phyloP scores from a whole-genome alignment of 1,284 basidiomycete species.

The Trichosporon sp. region DNA sequence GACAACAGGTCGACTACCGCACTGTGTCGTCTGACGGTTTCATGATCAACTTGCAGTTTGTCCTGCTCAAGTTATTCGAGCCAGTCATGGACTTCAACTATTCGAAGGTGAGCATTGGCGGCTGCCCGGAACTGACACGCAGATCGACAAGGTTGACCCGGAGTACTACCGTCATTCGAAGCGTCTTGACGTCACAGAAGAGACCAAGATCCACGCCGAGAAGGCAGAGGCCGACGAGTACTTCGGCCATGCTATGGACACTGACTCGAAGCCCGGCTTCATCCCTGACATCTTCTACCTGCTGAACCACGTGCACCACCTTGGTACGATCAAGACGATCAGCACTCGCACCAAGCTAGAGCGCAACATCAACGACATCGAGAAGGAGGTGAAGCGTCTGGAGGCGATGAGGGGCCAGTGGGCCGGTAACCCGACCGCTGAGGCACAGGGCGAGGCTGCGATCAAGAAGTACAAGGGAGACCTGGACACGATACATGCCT shows the following conservation, averaged over 20 bases:
- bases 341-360: conserved; percentile 65
- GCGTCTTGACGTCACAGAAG: conserved; percentile 72
- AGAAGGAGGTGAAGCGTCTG: conserved; percentile 70
- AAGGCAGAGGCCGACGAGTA: conserved; percentile 72
- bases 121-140: background rate
- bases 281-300: conserved; percentile 95
- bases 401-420: conserved; percentile 66
- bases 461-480: conserved; percentile 70
- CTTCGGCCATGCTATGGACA: conserved; percentile 55
- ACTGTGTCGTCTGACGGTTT: conserved; percentile 89
- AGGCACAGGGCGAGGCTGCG: conserved; percentile 56
- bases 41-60: conserved; percentile 82
- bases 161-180: conserved; percentile 69
- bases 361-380: conserved; percentile 70
- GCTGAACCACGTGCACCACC: conserved; percentile 74
- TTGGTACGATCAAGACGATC: conserved; percentile 76
- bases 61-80: conserved; percentile 83
- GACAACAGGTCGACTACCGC: conserved; percentile 65
- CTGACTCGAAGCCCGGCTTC: conserved; percentile 61
- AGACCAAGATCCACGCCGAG: conserved; percentile 86
- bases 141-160: conserved; percentile 89
- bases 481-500: conserved; percentile 60
- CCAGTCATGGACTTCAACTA: conserved; percentile 93
- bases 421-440: conserved; percentile 52
- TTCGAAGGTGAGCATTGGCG: conserved; percentile 62